These are phyloP conservation scores for Fraxinus nigra DNA, from an alignment of 305 asterid species.

Conservation along the genomic window DNA sequence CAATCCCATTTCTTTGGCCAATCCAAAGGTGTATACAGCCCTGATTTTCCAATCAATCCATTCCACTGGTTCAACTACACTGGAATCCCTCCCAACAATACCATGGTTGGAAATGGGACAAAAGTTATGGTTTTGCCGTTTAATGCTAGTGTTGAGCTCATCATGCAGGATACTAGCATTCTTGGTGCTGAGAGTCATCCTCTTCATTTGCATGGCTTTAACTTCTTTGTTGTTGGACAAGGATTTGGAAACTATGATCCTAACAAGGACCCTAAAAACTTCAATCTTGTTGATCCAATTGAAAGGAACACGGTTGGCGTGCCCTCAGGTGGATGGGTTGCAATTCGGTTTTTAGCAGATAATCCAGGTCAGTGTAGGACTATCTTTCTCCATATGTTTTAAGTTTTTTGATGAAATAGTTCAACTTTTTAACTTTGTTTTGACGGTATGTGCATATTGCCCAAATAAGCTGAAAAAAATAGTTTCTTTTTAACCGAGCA, in stretches of 20 bases:
- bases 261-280: conserved; percentile 25
- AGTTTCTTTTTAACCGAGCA: not conserved
- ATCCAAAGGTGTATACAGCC: conserved; percentile 25
- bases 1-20: conserved; percentile 28
- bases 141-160: conserved; percentile 33
- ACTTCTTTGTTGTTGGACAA: conserved; percentile 38
- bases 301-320: conserved; percentile 44
- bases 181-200: conserved; percentile 40
- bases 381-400: not conserved
- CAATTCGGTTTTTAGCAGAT: conserved; percentile 30
- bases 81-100: conserved; percentile 32
- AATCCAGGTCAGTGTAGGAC: conserved; percentile 29
- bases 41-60: conserved; percentile 28
- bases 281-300: conserved; percentile 34
- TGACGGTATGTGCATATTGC: not conserved
- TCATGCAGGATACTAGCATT: conserved; percentile 38
- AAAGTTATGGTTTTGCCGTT: conserved; percentile 31
- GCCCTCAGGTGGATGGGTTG: conserved; percentile 39
- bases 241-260: conserved; percentile 37
- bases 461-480: not conserved
- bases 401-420: not conserved
- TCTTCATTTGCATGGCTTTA: conserved; percentile 41
- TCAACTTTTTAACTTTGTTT: not conserved
- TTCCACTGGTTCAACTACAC: conserved; percentile 30
- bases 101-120: conserved; percentile 28